Conservation (phyloP, 2,329 filamentous ascomycete genomes). For the Clarireedia paspali region DNA sequence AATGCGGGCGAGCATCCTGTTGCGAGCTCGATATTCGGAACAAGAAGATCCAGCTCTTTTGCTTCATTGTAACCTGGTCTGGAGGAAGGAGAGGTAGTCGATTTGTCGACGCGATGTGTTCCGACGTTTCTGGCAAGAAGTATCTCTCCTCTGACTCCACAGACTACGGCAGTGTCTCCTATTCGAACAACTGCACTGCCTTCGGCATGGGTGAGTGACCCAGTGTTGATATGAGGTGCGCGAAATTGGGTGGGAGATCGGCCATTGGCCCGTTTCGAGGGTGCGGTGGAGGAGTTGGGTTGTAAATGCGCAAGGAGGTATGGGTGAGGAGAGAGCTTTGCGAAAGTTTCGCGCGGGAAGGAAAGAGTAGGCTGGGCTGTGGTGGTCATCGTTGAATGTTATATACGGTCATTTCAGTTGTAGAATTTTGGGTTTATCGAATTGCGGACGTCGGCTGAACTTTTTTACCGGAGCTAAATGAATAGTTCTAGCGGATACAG, state of each 20-base stretch:
- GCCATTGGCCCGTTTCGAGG: constrained; percentile 71
- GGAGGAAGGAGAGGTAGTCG: constrained; percentile 29
- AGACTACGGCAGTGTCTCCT: constrained; percentile 91
- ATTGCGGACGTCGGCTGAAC: constrained; percentile 7
- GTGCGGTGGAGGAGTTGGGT: constrained; percentile 40
- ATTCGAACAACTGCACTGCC: constrained; percentile 82
- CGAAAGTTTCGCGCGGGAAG: constrained; percentile 65
- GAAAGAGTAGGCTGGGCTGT: constrained; percentile 25
- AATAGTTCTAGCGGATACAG: background rate
- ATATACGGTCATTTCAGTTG: background rate
- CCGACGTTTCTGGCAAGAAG: constrained; percentile 68
- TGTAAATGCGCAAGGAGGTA: constrained; percentile 86
- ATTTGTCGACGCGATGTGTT: constrained; percentile 45
- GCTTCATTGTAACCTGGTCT: constrained; percentile 35
- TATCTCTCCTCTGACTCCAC: constrained; percentile 82
- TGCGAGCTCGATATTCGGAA: constrained; percentile 87
- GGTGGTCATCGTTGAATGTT: constrained; percentile 16
- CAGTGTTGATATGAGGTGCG: constrained; percentile 67
- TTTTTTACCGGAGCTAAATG: constrained; percentile 5
- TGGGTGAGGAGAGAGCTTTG: constrained; percentile 80
- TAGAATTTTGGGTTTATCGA: background rate
- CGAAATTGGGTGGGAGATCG: constrained; percentile 65
- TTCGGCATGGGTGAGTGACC: constrained; percentile 80
- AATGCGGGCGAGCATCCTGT: constrained; percentile 85
- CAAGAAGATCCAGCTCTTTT: constrained; percentile 63